phyloP scores from a whole-genome alignment of 2,329 filamentous ascomycete species.

The Aspergillus melleus region DNA sequence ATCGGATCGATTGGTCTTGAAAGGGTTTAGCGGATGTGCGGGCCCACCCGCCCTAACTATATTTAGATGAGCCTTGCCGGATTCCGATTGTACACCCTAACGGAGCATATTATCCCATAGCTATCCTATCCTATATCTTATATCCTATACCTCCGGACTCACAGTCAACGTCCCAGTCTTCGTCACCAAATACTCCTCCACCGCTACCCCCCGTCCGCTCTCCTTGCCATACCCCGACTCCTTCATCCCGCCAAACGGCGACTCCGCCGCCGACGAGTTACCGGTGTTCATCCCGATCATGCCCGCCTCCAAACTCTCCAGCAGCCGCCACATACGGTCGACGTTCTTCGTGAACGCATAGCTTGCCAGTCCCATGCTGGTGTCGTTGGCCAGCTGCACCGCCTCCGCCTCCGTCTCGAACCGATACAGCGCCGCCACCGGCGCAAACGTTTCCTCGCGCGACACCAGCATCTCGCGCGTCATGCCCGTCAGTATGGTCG shows the following conservation, averaged over 20 bases:
- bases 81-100: not conserved
- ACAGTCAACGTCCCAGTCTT: slow-evolving; percentile 67
- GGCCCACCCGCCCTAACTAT: not conserved
- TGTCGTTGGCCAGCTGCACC: slow-evolving; percentile 60
- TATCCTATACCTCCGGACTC: slow-evolving; percentile 17
- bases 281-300: slow-evolving; percentile 69
- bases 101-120: not conserved
- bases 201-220: slow-evolving; percentile 65
- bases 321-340: slow-evolving; percentile 63
- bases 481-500: slow-evolving; percentile 63
- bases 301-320: slow-evolving; percentile 67
- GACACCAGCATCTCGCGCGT: slow-evolving; percentile 58
- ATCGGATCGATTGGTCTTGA: not conserved
- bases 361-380: slow-evolving; percentile 65
- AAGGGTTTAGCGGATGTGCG: not conserved
- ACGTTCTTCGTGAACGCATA: slow-evolving; percentile 70
- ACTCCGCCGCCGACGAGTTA: slow-evolving; percentile 66
- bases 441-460: slow-evolving; percentile 66
- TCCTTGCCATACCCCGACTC: slow-evolving; percentile 69
- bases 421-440: slow-evolving; percentile 62
- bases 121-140: not conserved
- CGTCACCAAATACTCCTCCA: slow-evolving; percentile 62
- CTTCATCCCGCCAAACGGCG: slow-evolving; percentile 68
- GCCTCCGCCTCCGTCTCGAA: slow-evolving; percentile 68
- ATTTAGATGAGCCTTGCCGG: not conserved